A percentile compares a stretch with the other conserved stretches of the same genome.
phyloP scores from a whole-genome alignment of 805 yeast genomes.

The Vanderwaltozyma verrucispora region DNA sequence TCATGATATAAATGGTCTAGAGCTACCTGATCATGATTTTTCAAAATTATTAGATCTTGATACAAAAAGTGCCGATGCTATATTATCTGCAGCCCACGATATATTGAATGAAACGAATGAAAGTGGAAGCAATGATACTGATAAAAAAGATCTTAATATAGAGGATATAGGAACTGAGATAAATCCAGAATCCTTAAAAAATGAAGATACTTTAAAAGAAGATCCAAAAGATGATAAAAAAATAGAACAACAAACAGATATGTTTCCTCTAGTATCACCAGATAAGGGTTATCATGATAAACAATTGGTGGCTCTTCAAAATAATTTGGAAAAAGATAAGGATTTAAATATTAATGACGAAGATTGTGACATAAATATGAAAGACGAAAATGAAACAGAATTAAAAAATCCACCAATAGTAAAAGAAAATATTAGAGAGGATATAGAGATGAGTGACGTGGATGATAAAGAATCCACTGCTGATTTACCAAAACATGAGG shows the following conservation, averaged over 20 bases:
- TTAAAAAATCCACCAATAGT: neutral
- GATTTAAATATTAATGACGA: too few relatives aligned
- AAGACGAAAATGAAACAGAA: too few relatives aligned
- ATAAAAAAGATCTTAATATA: neutral
- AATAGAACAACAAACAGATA: too few relatives aligned
- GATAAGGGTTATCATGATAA: too few relatives aligned
- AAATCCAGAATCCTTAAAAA: too few relatives aligned
- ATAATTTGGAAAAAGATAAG: too few relatives aligned
- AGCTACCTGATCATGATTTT: constrained; percentile 22
- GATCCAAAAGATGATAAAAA: neutral
- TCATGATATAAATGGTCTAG: constrained; percentile 7
- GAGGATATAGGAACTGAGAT: too few relatives aligned
- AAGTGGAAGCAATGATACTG: neutral
- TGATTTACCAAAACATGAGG: constrained; percentile 1
- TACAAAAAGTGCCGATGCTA: constrained; percentile 24
- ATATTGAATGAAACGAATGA: constrained; percentile 3
- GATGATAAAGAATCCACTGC: neutral
- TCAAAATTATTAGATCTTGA: constrained; percentile 26
- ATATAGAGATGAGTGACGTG: neutral
- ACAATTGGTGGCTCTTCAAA: too few relatives aligned
- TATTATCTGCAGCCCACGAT: constrained; percentile 11
- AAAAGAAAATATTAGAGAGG: neutral
- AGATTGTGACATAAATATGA: too few relatives aligned
- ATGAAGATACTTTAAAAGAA: neutral
- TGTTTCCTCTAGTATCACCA: too few relatives aligned